Conservation (phyloP, 2,329 filamentous ascomycete genomes). For the Coniella vitis region DNA sequence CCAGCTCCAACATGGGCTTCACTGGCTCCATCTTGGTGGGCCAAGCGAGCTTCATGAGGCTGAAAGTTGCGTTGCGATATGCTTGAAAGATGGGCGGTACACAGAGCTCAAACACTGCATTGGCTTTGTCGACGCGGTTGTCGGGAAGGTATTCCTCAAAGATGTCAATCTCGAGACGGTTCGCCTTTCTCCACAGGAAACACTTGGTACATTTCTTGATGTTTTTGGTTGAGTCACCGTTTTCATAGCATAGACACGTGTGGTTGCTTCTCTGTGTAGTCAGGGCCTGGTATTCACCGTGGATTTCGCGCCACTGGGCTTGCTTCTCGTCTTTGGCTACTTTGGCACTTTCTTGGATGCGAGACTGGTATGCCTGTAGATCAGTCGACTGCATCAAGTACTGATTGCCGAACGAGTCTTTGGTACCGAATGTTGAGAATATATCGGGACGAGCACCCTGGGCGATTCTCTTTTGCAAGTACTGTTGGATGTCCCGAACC, state of each 20-base stretch:
- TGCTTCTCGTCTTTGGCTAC: constrained; percentile 20
- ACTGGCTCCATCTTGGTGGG: neutral
- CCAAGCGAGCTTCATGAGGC: constrained; percentile 27
- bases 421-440: constrained; percentile 31
- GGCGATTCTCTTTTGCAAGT: constrained; percentile 34
- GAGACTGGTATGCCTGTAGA: constrained; percentile 16
- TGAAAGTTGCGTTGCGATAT: constrained; percentile 38
- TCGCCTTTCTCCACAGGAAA: constrained; percentile 22
- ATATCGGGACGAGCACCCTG: constrained; percentile 30
- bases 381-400: constrained; percentile 32
- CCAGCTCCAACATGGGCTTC: constrained; percentile 7
- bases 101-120: constrained; percentile 34
- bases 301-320: constrained; percentile 25
- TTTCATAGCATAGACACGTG: constrained; percentile 26
- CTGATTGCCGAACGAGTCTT: constrained; percentile 35
- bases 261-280: constrained; percentile 20
- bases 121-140: constrained; percentile 18
- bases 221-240: constrained; percentile 9
- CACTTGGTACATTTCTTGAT: constrained; percentile 22
- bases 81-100: constrained; percentile 27
- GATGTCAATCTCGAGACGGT: constrained; percentile 28
- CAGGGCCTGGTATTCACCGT: constrained; percentile 23
- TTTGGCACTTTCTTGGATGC: constrained; percentile 22
- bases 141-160: constrained; percentile 35
- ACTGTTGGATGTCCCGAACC: constrained; percentile 38